Conservation (phyloP, 352 stramenopile genomes). For the Aphanomyces invadans region DNA sequence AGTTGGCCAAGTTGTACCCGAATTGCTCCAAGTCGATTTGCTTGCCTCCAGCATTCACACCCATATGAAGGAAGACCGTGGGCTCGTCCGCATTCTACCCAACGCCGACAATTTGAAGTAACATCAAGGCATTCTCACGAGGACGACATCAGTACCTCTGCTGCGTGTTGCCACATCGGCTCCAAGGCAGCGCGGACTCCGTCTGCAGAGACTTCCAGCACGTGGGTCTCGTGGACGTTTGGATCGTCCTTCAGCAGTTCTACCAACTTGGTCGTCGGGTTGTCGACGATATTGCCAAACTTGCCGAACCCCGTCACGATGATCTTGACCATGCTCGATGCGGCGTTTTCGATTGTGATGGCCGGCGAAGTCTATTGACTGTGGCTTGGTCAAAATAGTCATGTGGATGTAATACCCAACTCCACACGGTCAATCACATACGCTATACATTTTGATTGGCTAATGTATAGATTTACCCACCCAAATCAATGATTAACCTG, state of each 20-base stretch:
- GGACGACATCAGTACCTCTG: too few relatives aligned
- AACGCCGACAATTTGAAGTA: too few relatives aligned
- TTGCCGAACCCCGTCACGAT: slow-evolving; percentile 73
- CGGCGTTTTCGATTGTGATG: too few relatives aligned
- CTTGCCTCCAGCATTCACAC: slow-evolving; percentile 40
- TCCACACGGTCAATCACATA: too few relatives aligned
- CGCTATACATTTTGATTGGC: too few relatives aligned
- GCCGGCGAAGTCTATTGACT: too few relatives aligned
- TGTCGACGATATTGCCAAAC: slow-evolving; percentile 74
- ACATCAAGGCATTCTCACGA: slow-evolving; percentile 13
- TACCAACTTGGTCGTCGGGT: slow-evolving; percentile 62
- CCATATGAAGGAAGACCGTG: slow-evolving; percentile 68
- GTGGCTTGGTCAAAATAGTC: too few relatives aligned
- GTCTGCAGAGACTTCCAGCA: slow-evolving; percentile 64
- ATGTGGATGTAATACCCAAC: too few relatives aligned
- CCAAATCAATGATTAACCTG: too few relatives aligned
- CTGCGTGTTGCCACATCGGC: slow-evolving; percentile 31
- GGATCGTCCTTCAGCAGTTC: slow-evolving; percentile 43
- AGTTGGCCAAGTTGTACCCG: slow-evolving; percentile 75
- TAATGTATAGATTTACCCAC: too few relatives aligned
- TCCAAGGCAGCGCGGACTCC: slow-evolving; percentile 31
- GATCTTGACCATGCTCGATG: slow-evolving; percentile 24
- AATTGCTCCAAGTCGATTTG: slow-evolving; percentile 53
- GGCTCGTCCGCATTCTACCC: slow-evolving; percentile 39
- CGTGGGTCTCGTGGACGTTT: slow-evolving; percentile 54